phyloP scores from a whole-genome alignment of 2,329 filamentous ascomycete species.

The Phialemoniopsis sp. region DNA sequence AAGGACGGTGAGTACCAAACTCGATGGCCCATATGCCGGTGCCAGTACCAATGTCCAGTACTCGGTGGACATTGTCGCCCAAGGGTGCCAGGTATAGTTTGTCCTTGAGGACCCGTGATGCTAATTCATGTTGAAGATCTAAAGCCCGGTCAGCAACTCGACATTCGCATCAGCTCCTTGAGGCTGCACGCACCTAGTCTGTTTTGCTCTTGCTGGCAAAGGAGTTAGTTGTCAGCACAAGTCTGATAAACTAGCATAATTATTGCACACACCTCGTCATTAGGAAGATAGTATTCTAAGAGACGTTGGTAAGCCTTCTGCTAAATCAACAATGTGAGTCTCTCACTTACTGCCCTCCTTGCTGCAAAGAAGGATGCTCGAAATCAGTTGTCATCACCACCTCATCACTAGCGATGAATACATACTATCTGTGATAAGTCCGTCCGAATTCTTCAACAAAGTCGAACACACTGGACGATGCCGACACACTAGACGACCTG shows the following conservation, averaged over 20 bases:
- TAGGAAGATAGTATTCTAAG: conserved; percentile 13
- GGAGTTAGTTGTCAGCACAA: no score
- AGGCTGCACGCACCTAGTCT: conserved; percentile 10
- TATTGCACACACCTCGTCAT: conserved; percentile 9
- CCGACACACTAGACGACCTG: not conserved
- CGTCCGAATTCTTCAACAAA: conserved; percentile 12
- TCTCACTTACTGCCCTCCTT: conserved; percentile 8
- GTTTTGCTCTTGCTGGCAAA: conserved; percentile 13
- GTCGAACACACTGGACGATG: conserved; percentile 9
- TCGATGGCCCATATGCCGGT: conserved; percentile 20
- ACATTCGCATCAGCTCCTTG: not conserved
- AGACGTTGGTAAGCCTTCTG: not conserved
- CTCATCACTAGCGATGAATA: no score
- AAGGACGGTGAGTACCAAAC: conserved; percentile 4
- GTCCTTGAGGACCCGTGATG: conserved; percentile 29
- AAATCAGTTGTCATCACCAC: no score
- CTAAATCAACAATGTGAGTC: not conserved
- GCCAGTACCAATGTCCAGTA: conserved; percentile 21
- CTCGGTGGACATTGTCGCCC: conserved; percentile 2
- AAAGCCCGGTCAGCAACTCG: not conserved
- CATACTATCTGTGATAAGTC: conserved; percentile 9
- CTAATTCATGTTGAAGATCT: conserved; percentile 30
- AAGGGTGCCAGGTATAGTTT: conserved; percentile 20
- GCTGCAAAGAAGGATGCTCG: not conserved
- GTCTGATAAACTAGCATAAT: no score